phyloP scores from a whole-genome alignment of 257 asterid genomes.

The Asclepias syriaca region DNA sequence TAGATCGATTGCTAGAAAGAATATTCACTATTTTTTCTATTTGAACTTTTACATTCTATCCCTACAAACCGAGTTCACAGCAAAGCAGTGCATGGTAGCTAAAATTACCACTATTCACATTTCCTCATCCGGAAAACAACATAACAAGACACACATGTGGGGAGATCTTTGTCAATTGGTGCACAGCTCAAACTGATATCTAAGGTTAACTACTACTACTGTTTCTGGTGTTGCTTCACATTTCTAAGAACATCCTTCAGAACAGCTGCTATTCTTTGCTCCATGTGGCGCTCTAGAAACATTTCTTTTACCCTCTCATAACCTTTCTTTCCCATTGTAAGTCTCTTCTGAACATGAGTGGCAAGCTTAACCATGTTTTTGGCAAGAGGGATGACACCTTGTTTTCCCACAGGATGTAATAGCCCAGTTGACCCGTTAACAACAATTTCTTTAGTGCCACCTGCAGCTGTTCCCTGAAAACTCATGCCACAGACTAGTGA shows the following conservation, averaged over 20 bases:
- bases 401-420: conserved; percentile 87
- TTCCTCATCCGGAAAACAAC: not conserved
- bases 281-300: conserved; percentile 85
- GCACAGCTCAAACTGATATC: not conserved
- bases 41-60: not conserved
- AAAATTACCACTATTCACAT: not conserved
- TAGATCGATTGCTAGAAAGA: not conserved
- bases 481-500: not conserved
- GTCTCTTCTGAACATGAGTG: conserved; percentile 54
- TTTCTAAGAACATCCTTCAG: conserved; percentile 48
- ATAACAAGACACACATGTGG: not conserved
- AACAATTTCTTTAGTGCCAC: conserved; percentile 86
- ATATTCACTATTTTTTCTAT: not conserved
- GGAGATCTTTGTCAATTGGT: not conserved
- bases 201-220: not conserved
- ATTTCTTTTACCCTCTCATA: conserved; percentile 56
- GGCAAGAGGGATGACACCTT: conserved; percentile 72
- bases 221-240: conserved; percentile 13
- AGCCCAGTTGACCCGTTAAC: conserved; percentile 86
- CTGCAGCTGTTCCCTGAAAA: conserved; percentile 94
- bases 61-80: not conserved
- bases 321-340: conserved; percentile 73
- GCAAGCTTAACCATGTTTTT: conserved; percentile 67
- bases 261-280: conserved; percentile 65
- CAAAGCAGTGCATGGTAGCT: not conserved